Percentiles rank a stretch among this genome's conserved stretches.
These are phyloP conservation scores for Diaporthe citrichinensis DNA, from an alignment of 2,329 filamentous ascomycete genomes.

Conservation along the genomic window DNA sequence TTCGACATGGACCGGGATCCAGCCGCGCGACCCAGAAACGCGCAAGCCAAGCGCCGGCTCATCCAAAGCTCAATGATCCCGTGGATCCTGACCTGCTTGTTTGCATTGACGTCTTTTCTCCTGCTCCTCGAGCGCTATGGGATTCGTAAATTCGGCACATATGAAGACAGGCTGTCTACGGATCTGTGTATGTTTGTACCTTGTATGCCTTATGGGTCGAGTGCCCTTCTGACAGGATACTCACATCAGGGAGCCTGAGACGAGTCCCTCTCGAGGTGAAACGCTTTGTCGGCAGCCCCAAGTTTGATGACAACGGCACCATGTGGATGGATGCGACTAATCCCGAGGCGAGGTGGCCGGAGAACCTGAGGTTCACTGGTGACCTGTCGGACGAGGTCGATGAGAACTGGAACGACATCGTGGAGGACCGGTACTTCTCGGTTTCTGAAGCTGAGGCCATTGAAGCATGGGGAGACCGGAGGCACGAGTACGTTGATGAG, in stretches of 20 bases:
- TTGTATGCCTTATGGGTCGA: neutral
- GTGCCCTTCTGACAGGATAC: neutral
- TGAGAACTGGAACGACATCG: slow-evolving; percentile 38
- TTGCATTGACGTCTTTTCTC: slow-evolving; percentile 39
- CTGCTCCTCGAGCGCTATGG: slow-evolving; percentile 39
- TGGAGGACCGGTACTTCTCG: slow-evolving; percentile 41
- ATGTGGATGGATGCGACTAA: slow-evolving; percentile 34
- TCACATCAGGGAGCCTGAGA: slow-evolving; percentile 24
- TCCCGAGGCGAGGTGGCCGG: slow-evolving; percentile 35
- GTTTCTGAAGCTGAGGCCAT: slow-evolving; percentile 38
- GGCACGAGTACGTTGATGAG: slow-evolving; percentile 38
- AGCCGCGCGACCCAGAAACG: neutral
- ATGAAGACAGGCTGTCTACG: slow-evolving; percentile 37
- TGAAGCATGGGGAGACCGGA: slow-evolving; percentile 37
- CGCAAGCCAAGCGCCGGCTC: slow-evolving; percentile 20
- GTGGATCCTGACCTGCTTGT: slow-evolving; percentile 39
- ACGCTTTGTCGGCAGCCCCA: slow-evolving; percentile 38
- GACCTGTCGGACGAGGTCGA: slow-evolving; percentile 36
- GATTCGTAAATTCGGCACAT: slow-evolving; percentile 37
- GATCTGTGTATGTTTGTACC: slow-evolving; percentile 37
- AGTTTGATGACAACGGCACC: slow-evolving; percentile 40
- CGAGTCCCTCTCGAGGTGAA: slow-evolving; percentile 34
- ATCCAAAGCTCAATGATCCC: slow-evolving; percentile 38
- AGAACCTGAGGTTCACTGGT: slow-evolving; percentile 35
- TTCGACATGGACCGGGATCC: slow-evolving; percentile 27